Percentiles rank a stretch among this genome's conserved stretches.
These are phyloP conservation scores for Russula abietina DNA, from an alignment of 768 basidiomycete genomes.

Conservation along the genomic window DNA sequence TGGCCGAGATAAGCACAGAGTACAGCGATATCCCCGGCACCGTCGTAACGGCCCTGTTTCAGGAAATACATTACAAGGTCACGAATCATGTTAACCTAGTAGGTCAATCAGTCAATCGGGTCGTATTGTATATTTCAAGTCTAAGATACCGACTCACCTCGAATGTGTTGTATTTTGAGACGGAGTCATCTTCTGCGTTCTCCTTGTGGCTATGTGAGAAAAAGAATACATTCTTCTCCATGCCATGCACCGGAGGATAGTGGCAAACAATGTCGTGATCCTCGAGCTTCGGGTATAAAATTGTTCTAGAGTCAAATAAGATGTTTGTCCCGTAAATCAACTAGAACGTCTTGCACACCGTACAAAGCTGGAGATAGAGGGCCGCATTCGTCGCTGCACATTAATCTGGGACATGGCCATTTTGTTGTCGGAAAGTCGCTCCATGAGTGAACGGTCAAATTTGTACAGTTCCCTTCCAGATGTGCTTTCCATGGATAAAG, in stretches of 20 bases:
- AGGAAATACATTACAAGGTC: constrained; percentile 51
- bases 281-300: constrained; percentile 54
- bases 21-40: constrained; percentile 47
- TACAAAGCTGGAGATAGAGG: constrained; percentile 56
- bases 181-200: constrained; percentile 54
- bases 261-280: constrained; percentile 48
- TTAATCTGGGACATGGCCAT: constrained; percentile 64
- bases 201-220: constrained; percentile 57
- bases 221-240: constrained; percentile 63
- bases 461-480: constrained; percentile 49
- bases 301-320: constrained; percentile 35
- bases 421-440: constrained; percentile 52
- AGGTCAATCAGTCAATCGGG: not conserved
- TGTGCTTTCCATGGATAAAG: constrained; percentile 59
- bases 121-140: no score
- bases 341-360: constrained; percentile 33
- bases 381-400: constrained; percentile 73
- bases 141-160: constrained; percentile 42
- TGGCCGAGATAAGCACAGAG: constrained; percentile 51
- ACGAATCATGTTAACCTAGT: constrained; percentile 40
- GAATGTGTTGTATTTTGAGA: constrained; percentile 58
- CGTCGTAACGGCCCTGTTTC: constrained; percentile 46
- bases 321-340: not conserved
- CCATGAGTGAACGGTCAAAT: constrained; percentile 68
- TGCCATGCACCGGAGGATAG: constrained; percentile 55